A percentile compares a stretch with the other conserved stretches of the same genome.
These are phyloP conservation scores for Citrullus colocynthis DNA, from an alignment of 306 rosid genomes.

Conservation along the genomic window DNA sequence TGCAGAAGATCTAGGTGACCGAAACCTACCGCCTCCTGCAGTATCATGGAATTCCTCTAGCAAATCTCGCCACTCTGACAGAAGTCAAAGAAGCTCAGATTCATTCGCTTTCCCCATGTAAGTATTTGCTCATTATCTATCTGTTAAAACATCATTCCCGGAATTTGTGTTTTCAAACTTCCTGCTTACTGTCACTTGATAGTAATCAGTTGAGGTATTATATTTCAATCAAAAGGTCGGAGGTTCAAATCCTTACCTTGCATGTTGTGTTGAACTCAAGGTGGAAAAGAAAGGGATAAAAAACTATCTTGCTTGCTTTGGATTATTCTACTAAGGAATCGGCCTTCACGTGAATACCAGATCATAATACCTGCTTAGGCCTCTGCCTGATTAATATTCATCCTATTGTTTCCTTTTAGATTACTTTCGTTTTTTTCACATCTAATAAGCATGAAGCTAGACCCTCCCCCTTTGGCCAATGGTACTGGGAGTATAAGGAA, in stretches of 20 bases:
- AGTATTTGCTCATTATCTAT: constrained; percentile 17
- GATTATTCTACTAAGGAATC: background rate
- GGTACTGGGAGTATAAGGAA: constrained; percentile 13
- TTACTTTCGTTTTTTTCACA: background rate
- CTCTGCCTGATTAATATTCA: background rate
- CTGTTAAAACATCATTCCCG: background rate
- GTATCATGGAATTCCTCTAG: constrained; percentile 14
- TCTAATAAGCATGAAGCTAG: background rate
- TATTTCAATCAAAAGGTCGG: background rate
- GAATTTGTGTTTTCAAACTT: background rate
- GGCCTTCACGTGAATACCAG: background rate
- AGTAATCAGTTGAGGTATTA: background rate
- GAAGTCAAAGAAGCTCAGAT: constrained; percentile 13
- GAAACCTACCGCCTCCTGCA: constrained; percentile 9
- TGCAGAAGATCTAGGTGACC: constrained; percentile 4
- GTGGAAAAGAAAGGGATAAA: background rate
- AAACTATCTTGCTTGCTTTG: background rate
- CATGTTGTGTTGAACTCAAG: background rate
- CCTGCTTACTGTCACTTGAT: background rate
- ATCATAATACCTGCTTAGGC: background rate
- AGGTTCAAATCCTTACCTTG: too few species aligned
- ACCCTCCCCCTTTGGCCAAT: background rate
- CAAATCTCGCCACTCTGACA: constrained; percentile 23
- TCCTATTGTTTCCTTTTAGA: background rate
- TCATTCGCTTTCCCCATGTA: constrained; percentile 54